A percentile compares a stretch with the other conserved stretches of the same genome.
Conservation (phyloP, 208 protist species). For the Crithidia bombi region DNA sequence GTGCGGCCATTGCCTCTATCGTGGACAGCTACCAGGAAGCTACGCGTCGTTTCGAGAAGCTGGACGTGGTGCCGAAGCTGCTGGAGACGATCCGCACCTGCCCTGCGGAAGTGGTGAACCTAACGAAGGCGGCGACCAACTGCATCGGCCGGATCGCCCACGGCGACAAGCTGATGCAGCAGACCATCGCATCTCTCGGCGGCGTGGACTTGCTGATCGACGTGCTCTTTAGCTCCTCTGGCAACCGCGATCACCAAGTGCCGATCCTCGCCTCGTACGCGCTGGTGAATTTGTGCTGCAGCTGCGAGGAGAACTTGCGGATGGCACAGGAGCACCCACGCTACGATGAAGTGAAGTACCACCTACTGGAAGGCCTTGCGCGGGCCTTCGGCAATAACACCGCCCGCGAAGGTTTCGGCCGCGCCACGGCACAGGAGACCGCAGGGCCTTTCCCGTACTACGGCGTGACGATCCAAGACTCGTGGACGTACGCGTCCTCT, state of each 20-base stretch:
- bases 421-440: conserved; percentile 80
- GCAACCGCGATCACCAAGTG: conserved; percentile 89
- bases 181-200: conserved; percentile 71
- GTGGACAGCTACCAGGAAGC: conserved; percentile 76
- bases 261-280: conserved; percentile 91
- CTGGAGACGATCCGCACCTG: conserved; percentile 86
- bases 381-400: conserved; percentile 87
- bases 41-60: conserved; percentile 57
- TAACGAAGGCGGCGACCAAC: conserved; percentile 89
- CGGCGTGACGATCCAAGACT: conserved; percentile 85
- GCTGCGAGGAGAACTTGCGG: conserved; percentile 73
- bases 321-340: conserved; percentile 71
- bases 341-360: conserved; percentile 87
- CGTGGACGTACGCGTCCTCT: conserved; percentile 75
- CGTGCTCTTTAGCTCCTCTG: conserved; percentile 83
- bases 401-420: conserved; percentile 79
- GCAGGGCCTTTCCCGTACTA: conserved; percentile 82
- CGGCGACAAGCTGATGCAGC: conserved; percentile 77
- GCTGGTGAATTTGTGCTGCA: conserved; percentile 91
- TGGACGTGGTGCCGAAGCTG: conserved; percentile 86
- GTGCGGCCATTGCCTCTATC: conserved; percentile 82
- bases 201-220: conserved; percentile 89
- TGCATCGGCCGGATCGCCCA: conserved; percentile 89
- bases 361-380: conserved; percentile 88
- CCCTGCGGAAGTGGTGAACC: conserved; percentile 86